Conservation (phyloP, 352 stramenopile genomes). For the Phytophthora meadii region DNA sequence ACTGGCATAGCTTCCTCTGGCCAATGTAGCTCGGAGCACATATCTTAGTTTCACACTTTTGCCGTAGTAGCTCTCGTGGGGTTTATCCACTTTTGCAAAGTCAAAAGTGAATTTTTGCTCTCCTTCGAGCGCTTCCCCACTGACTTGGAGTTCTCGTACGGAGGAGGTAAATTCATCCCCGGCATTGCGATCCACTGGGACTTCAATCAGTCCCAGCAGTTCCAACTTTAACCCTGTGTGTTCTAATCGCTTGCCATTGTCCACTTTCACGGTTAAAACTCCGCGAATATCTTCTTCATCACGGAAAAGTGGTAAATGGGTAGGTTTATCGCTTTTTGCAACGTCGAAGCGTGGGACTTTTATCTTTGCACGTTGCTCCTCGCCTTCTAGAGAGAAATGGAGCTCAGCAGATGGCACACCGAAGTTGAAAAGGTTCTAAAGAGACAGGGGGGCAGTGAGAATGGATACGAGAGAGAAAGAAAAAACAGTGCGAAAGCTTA, state of each 20-base stretch:
- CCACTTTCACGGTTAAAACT: constrained; percentile 71
- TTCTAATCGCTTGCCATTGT: constrained; percentile 93
- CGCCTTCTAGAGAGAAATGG: constrained; percentile 44
- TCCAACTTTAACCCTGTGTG: constrained; percentile 97
- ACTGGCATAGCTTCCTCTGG: constrained; percentile 89
- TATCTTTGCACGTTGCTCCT: constrained; percentile 32
- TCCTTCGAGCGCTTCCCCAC: constrained; percentile 66
- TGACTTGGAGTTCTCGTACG: constrained; percentile 89
- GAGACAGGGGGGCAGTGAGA: background rate
- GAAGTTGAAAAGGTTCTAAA: constrained; percentile 67
- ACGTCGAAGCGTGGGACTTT: constrained; percentile 27
- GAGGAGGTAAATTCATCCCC: constrained; percentile 94
- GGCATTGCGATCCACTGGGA: constrained; percentile 79
- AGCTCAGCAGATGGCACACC: constrained; percentile 50
- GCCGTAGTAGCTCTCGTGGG: constrained; percentile 97
- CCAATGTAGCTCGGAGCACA: constrained; percentile 94
- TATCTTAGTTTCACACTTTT: constrained; percentile 97
- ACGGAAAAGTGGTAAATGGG: constrained; percentile 61
- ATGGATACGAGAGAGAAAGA: background rate
- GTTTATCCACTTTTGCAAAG: constrained; percentile 95
- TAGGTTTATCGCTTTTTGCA: constrained; percentile 36
- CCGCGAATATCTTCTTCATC: constrained; percentile 71
- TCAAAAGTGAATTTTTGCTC: constrained; percentile 89
- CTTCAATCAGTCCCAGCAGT: constrained; percentile 95
- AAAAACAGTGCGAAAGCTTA: constrained; percentile 2